Percentiles rank a stretch among this genome's conserved stretches.
Conservation (phyloP, 2,329 filamentous ascomycete species). For the Diaporthe aspalathi region DNA sequence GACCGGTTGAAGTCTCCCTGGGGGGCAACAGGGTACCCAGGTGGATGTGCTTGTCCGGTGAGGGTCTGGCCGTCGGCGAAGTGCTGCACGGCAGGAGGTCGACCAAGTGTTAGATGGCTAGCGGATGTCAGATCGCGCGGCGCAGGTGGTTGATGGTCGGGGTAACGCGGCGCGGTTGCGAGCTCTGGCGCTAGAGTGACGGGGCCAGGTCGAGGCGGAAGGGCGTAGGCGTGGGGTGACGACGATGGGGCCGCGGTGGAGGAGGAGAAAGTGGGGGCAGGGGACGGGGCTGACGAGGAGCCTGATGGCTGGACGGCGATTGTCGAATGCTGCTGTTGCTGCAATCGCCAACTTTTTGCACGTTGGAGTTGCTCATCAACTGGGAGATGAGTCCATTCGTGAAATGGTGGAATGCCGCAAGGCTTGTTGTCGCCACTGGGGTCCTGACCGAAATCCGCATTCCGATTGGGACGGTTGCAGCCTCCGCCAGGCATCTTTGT, state of each 20-base stretch:
- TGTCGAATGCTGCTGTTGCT: constrained; percentile 1
- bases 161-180: background rate
- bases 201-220: background rate
- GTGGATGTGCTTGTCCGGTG: background rate
- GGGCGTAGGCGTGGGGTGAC: background rate
- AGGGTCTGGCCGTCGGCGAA: background rate
- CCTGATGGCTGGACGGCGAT: background rate
- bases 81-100: background rate
- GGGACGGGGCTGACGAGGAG: background rate
- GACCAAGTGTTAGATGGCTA: background rate
- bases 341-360: constrained; percentile 23
- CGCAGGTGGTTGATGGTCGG: background rate
- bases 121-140: background rate
- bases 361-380: constrained; percentile 26
- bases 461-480: constrained; percentile 4
- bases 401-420: constrained; percentile 26
- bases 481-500: constrained; percentile 2
- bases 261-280: background rate
- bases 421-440: constrained; percentile 11
- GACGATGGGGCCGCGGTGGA: constrained; percentile 11
- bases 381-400: constrained; percentile 26
- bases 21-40: background rate
- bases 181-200: background rate
- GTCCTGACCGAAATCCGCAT: background rate
- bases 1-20: background rate